Base-by-base conservation (phyloP, 108 stramenopile species). In the Nitzschia sp. region DNA sequence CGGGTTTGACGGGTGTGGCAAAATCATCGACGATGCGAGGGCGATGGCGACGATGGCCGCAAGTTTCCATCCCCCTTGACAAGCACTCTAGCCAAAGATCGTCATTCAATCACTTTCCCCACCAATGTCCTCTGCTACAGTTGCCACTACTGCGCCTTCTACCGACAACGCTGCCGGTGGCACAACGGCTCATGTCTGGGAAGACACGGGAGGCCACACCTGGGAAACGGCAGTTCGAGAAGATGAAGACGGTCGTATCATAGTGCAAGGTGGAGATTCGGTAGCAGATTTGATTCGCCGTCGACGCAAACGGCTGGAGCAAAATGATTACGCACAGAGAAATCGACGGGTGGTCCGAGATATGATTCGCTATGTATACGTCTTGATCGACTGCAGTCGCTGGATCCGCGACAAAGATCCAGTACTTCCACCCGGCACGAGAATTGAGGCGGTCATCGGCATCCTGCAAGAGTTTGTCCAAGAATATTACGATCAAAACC, bases 401-500 rank as follows among this genome's bases (percentile, higher is more conserved):
- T 85, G 85, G 88, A 79, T 78, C 46, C 36, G 79, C 32, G 84
- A 84, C 54, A 90, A 90, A 70, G 93, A 94, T 81, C 78, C 85
- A 24, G 85, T 80, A 9, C 65, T 94, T 64, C 78, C 85, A 46
- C 72, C 76, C 0, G 86, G 85, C 17, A 84, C 87, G 34, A 72
- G 87, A 53, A 45, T 94, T 36, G 85, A 91, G 46, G 83, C 83
- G 8, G 77, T 78, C 24, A 34, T 88, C 21, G 58, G 67, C 23
- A 35, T 88, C 24, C 65, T 84, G 27, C 76, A 76, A 18, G 80
- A 90, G 23, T 94, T 91, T 61, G 74, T 88, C 18, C 71, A 82
- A 58, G 86, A 90, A 66, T 94, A 81, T 66, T 91, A 85, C 64
- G 93, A 94, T 79, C 88, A 94, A 57, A 94, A 94, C 79, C 93